Base-by-base conservation (phyloP, 371 early-diverging fungal species). In the Mucor irregularis region DNA sequence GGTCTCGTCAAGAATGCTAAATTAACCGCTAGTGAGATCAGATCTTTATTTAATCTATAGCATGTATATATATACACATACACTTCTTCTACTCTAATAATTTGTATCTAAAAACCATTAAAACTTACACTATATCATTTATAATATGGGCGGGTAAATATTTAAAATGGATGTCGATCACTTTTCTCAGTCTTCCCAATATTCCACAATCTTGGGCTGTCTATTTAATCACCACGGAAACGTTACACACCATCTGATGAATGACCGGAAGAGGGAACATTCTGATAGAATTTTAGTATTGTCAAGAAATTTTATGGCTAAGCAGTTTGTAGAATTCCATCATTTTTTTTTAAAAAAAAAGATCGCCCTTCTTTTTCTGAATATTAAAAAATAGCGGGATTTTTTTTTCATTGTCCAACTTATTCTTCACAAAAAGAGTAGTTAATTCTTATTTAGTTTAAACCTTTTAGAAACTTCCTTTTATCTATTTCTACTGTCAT, bases 11-110 rank as follows among this genome's bases (percentile, higher is more conserved):
- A 64, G 52, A 64, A 53, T 42, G 62, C 66, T 30, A 79, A 76
- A 45, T 47, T 79, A 14, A 66, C 76, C 2, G 56, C 65, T 28
- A 61, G 64, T 46, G 80, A 79, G 58, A 68, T 79, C 37, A 60
- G 62, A 34, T 51, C 68, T n/a, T 58, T 79, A 39, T 76, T 79
- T 56, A 49, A 61, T 35, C 34, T 61, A 34, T 61, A 61, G n/a
- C 1, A 22, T n/a, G n/a, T n/a, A n/a, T n/a, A n/a, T n/a, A n/a
- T n/a, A n/a, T n/a, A n/a, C n/a, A n/a, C n/a, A n/a, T n/a, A n/a
- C n/a, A n/a, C n/a, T n/a, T n/a, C n/a, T n/a, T n/a, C n/a, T n/a
- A n/a, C n/a, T n/a, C n/a, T n/a, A n/a, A n/a, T n/a, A n/a, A n/a
- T n/a, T n/a, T n/a, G n/a, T n/a, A n/a, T n/a, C n/a, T n/a, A n/a